Evolutionary conservation across 306 rosid genomes (phyloP), one percentile per base, ranked within the genome.

Genomic region (Malus sieversii): DNA sequence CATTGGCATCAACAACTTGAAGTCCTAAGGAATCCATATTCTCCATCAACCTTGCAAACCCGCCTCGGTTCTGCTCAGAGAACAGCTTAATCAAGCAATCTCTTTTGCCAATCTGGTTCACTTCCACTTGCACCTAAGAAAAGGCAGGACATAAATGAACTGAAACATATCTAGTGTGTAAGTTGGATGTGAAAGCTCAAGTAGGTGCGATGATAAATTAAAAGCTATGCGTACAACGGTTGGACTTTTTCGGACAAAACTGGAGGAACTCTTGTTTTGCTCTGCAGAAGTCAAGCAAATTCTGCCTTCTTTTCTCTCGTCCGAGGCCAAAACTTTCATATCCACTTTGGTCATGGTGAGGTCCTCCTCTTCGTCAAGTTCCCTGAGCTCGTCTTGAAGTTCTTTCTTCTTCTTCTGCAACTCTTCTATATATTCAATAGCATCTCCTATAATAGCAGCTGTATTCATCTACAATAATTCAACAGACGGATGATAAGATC

Each of bases 401-500:
- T 81, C 79, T 51, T 81, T 75, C 35, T 52, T 77, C 75, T 87
- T 84, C 20, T 69, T 74, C 80, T 82, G 76, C 84, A 93, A 79
- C 80, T 90, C 97, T 72, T 80, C 60, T 78, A 93, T 90, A 74
- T 90, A 90, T 61, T 82, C 83, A 78, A 88, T 73, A 23, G 97
- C 98, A 30, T 93, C 97, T 64, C 72, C 85, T 44, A 87, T 57
- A 83, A 87, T 91, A 12, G 98, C 23, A 76, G 86, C 84, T 79
- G 74, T 86, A 77, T 93, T 90, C 97, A 93, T 91, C 98, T 93
- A 82, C 74, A 74, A 44, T n/a, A 74, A 40, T 57, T 70, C 71
- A 71, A 40, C 40, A 69, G 59, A 61, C 30, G 44, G 14, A 69
- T 23, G 20, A 69, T 45, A 77, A 20, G 71, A 4, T 42, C 64